phyloP scores from a whole-genome alignment of 2,329 filamentous ascomycete genomes.

The Hypoxylon sp. region DNA sequence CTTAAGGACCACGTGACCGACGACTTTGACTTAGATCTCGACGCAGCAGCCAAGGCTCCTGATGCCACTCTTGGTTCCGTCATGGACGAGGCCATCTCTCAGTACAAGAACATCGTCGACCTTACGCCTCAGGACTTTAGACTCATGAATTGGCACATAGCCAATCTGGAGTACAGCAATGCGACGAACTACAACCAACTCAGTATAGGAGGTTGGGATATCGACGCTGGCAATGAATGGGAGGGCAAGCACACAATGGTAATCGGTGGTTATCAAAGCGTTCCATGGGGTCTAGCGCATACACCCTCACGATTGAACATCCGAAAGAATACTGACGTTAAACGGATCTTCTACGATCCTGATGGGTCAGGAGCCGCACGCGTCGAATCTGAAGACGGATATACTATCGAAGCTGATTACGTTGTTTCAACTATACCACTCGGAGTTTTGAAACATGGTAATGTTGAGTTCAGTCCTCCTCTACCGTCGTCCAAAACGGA shows the following conservation, averaged over 20 bases:
- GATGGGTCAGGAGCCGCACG: constrained; percentile 64
- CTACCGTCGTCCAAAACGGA: constrained; percentile 88
- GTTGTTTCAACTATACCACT: constrained; percentile 92
- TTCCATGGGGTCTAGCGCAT: constrained; percentile 87
- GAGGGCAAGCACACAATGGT: constrained; percentile 95
- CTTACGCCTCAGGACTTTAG: constrained; percentile 88
- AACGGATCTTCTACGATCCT: constrained; percentile 74
- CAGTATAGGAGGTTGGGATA: constrained; percentile 93
- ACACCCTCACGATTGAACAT: constrained; percentile 83
- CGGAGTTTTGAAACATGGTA: constrained; percentile 88
- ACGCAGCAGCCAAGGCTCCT: constrained; percentile 70
- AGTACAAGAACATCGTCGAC: constrained; percentile 87
- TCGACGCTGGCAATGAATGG: constrained; percentile 97
- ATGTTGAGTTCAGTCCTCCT: constrained; percentile 86
- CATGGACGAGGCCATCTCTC: constrained; percentile 89
- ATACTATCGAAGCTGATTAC: constrained; percentile 83
- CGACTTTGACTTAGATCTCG: constrained; percentile 78
- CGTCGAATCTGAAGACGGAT: constrained; percentile 83
- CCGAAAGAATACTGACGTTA: constrained; percentile 78
- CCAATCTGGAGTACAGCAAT: constrained; percentile 98
- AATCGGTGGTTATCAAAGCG: constrained; percentile 91
- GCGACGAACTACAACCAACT: constrained; percentile 88
- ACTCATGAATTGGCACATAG: constrained; percentile 97
- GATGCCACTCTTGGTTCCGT: constrained; percentile 87
- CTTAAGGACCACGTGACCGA: constrained; percentile 73